Base-by-base conservation (phyloP, 1,139 yeast species). In the Wickerhamomyces sp. region DNA sequence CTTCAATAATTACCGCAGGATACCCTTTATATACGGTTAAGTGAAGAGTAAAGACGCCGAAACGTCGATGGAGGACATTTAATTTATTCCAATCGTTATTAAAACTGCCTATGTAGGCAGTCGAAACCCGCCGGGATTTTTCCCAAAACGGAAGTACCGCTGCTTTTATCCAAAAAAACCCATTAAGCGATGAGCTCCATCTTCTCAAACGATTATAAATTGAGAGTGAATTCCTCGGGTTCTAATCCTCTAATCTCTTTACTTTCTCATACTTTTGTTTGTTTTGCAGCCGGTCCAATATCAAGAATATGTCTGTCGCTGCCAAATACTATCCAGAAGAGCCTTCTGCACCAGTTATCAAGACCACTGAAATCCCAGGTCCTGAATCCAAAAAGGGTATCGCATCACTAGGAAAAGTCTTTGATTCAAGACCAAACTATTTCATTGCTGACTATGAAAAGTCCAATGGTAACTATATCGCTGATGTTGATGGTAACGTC, bases 401-500 rank as follows among this genome's bases (percentile, higher is more conserved):
- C 47, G 64, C 65, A 21, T 68, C 74, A 28, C 62, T 82, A 34
- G 76, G 78, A 15, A 51, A 65, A 31, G 79, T 78, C 19, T 82
- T 77, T 48, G 89, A 81, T 54, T 71, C 80, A 46, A 70, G 85
- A 57, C 80, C 86, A 21, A 75, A 82, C n/a, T 79, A 79, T 56
- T 81, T 81, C 54, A 72, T 81, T 36, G 74, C 80, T 28, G 88
- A 82, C 59, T 82, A 80, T 59, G 68, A 68, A 47, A 74, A 79
- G 39, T 79, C 86, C 2, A 45, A 63, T n/a, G 90, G 89, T 48
- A 82, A 82, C 62, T 82, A 80, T 59, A 75, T 82, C 40, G 72
- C 75, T 40, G 89, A 82, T 61, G 84, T 75, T 16, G 89, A 82
- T 58, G 87, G 86, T 16, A 82, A 81, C 58, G 63, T 63, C 34